Percentiles rank a stretch among this genome's conserved stretches.
Conservation (phyloP, 2,329 filamentous ascomycete genomes). For the Colletotrichum sp. region DNA sequence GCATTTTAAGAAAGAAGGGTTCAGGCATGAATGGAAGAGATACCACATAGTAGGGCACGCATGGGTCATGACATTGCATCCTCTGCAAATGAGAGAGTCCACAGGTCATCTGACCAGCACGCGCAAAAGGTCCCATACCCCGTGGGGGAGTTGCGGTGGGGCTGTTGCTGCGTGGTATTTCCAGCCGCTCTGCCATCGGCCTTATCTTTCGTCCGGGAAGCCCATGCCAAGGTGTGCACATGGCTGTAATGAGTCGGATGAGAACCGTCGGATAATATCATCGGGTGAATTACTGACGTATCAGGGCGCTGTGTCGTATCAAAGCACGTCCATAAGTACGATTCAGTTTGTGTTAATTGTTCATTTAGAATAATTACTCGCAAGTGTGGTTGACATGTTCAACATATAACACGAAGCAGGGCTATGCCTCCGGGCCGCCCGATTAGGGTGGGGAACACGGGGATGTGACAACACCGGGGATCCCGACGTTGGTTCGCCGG, state of each 20-base stretch:
- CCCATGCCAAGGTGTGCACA: neutral
- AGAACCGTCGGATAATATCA: neutral
- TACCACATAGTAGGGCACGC: neutral
- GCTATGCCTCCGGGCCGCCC: neutral
- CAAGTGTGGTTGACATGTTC: neutral
- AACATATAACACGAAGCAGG: neutral
- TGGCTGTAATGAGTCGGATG: neutral
- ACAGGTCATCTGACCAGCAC: neutral
- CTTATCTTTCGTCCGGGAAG: neutral
- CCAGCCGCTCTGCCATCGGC: neutral
- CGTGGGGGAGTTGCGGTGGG: neutral
- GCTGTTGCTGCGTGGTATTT: neutral
- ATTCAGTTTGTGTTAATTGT: neutral
- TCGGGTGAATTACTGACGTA: neutral
- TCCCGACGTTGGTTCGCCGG: neutral
- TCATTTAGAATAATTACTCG: neutral
- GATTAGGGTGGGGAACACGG: neutral
- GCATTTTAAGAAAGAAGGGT: neutral
- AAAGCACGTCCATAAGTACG: neutral
- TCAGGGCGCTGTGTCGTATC: neutral
- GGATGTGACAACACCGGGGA: neutral
- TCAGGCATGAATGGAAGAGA: neutral
- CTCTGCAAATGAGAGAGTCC: neutral
- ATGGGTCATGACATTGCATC: neutral
- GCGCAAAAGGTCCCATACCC: neutral